Evolutionary conservation across 352 stramenopile species (phyloP).

Genomic region (Pythium aristosporum): DNA sequence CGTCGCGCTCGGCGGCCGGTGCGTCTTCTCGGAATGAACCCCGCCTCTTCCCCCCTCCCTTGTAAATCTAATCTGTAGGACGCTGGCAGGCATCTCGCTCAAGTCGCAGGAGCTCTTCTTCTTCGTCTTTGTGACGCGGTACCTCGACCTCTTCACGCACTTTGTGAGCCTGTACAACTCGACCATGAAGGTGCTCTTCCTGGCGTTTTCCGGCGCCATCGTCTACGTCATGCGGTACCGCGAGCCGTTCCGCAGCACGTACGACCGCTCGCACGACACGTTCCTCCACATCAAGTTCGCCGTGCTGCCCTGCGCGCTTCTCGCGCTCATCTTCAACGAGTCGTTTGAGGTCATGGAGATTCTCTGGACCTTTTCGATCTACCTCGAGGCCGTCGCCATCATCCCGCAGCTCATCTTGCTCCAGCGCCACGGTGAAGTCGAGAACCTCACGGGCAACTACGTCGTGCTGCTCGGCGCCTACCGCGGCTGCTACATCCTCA

Average conservation of each 20-base stretch:
- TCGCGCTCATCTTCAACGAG: slow-evolving; percentile 96
- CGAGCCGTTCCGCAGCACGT: slow-evolving; percentile 96
- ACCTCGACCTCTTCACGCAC: slow-evolving; percentile 98
- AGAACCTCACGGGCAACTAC: slow-evolving; percentile 99
- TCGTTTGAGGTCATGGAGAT: slow-evolving; percentile 91
- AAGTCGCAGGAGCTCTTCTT: slow-evolving; percentile 99
- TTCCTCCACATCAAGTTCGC: slow-evolving; percentile 99
- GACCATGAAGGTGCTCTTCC: slow-evolving; percentile 99
- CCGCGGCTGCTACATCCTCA: slow-evolving; percentile 98
- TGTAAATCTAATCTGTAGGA: neutral
- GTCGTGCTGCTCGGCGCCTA: slow-evolving; percentile 99
- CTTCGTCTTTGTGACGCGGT: slow-evolving; percentile 97
- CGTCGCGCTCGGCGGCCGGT: slow-evolving; percentile 77
- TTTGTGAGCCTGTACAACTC: slow-evolving; percentile 98
- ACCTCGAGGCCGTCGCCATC: slow-evolving; percentile 98
- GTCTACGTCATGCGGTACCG: slow-evolving; percentile 98
- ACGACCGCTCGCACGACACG: slow-evolving; percentile 98
- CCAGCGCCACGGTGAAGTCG: slow-evolving; percentile 97
- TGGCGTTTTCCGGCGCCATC: slow-evolving; percentile 95
- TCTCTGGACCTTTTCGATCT: slow-evolving; percentile 99
- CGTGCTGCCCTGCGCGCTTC: slow-evolving; percentile 92
- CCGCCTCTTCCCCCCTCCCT: no score
- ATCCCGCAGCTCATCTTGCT: slow-evolving; percentile 99
- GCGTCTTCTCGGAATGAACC: slow-evolving; percentile 15
- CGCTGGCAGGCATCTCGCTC: slow-evolving; percentile 93